Evolutionary conservation across 352 stramenopile species (phyloP), one percentile per base, ranked within the genome.

Genomic region (Phytophthora hibernalis): DNA sequence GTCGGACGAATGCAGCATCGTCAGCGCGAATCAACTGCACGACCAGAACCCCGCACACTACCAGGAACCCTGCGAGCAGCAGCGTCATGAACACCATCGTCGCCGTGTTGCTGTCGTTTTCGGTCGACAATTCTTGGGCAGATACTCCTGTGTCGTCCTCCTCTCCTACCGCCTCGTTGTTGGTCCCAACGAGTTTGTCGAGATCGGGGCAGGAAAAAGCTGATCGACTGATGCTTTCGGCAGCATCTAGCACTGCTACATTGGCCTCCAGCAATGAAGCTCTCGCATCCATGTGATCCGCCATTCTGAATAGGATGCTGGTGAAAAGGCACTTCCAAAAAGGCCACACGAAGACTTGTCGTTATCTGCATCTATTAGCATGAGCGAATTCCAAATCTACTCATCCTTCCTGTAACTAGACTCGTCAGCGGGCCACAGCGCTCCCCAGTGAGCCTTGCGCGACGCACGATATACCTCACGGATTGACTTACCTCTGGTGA

Each of bases 381-480:
- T 31, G 26, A 7, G 26, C 6, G 26, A 40, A 40, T 40, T 54
- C 43, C 30, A 9, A 50, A 54, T 61, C 54, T 77, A 75, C 45
- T 76, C 51, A 28, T 82, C 45, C 65, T 85, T 85, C 45, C 72
- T 73, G 60, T 92, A 94, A 48, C 87, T 79, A 18, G 77, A 82
- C 42, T 80, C 77, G 49, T 93, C 78, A 11, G 78, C 79, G 5
- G 87, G 87, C 87, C 87, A 96, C 13, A 80, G 62, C 4, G 82
- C 84, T 1, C 87, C 87, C 87, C 87, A 96, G 51, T 94, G 85
- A 26, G 85, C 85, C 63, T 96, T 96, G 24, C 87, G 84, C 15
- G 87, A 80, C 24, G 87, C 87, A 49, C 87, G 85, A 54, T 96
- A 96, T 44, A 90, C 86, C 45, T 96, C 85, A 33, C 87, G 85